Evolutionary conservation across 2,329 filamentous ascomycete genomes (phyloP), one percentile per base, ranked within the genome.

Genomic region (Sordariomycetes sp.): DNA sequence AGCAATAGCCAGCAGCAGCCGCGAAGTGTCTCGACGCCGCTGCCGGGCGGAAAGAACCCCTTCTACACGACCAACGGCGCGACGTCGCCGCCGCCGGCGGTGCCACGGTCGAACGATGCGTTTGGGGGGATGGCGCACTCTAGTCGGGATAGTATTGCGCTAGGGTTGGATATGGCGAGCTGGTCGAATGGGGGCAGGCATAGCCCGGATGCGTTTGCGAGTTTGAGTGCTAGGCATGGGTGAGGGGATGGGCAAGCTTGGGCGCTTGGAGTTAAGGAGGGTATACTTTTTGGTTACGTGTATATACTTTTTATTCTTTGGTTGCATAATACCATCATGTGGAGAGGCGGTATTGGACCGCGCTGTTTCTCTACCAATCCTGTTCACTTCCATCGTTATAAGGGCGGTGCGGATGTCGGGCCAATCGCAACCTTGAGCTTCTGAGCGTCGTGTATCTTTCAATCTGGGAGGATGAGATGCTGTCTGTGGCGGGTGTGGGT

Each of bases 171-270:
- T 58, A 79, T 84, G 74, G 77, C 80, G 52, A 56, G 55, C 25
- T 84, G 80, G 80, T 76, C 76, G 64, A 85, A 84, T 63, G 85
- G 84, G 63, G 87, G 87, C 10, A 75, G 87, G 50, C 87, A 90
- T 65, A 90, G 86, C 63, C 87, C 87, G 3, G 87, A 91, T 69
- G 87, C 87, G 15, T 91, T 90, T 75, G 82, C 87, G 2, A 87
- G 85, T 55, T 72, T 91, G 61, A 89, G 86, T 64, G 82, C 86
- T 56, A 74, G 79, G 62, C 77, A 79, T 34, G 48, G 24, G 58
- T 61, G 55, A 57, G 25, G 25, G 45, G 36, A 13, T 24, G 20
- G n/a, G n/a, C 13, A 24, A 10, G 20, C 20, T 12, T 50, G n/a
- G 22, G 7, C 3, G 42, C 13, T 48, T 12, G 45, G 45, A 22